phyloP scores from a whole-genome alignment of 1,139 yeast species.

The Sugiyamaella pinicola region DNA sequence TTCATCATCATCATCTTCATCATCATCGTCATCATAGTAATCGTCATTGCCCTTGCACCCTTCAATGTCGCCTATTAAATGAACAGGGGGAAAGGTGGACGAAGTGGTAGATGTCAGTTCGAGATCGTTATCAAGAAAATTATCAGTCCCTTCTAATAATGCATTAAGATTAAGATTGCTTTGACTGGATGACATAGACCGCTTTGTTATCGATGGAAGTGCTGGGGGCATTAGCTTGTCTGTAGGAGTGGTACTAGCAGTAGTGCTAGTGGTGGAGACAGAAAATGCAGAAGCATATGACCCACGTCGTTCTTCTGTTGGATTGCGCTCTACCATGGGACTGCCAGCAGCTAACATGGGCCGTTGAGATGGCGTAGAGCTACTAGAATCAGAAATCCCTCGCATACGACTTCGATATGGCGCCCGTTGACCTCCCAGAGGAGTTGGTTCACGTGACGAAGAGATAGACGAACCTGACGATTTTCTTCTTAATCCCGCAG shows the following conservation, averaged over 20 bases:
- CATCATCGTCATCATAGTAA: conserved; percentile 24
- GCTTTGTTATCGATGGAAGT: neutral
- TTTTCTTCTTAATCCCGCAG: conserved; percentile 41
- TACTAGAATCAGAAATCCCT: conserved; percentile 7
- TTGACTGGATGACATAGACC: conserved; percentile 24
- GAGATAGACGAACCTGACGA: conserved; percentile 28
- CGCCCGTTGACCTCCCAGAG: conserved; percentile 10
- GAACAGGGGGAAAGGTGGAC: neutral
- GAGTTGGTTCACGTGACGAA: conserved; percentile 29
- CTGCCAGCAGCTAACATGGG: neutral
- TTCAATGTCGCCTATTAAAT: conserved; percentile 7
- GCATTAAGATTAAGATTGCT: conserved; percentile 33
- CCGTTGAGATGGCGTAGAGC: conserved; percentile 2
- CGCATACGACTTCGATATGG: neutral
- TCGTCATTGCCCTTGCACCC: conserved; percentile 14
- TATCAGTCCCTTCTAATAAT: conserved; percentile 26
- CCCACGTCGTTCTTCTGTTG: conserved; percentile 9
- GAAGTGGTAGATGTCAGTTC: conserved; percentile 1
- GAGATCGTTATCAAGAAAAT: conserved; percentile 7
- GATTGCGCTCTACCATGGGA: neutral
- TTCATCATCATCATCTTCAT: conserved; percentile 25
- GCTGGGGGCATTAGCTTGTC: conserved; percentile 1
- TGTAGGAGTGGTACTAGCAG: conserved; percentile 11
- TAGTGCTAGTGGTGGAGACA: conserved; percentile 8
- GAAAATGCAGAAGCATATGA: conserved; percentile 16